Base-by-base conservation (phyloP, 2,329 filamentous ascomycete genomes). In the Dactylonectria macrodidyma region DNA sequence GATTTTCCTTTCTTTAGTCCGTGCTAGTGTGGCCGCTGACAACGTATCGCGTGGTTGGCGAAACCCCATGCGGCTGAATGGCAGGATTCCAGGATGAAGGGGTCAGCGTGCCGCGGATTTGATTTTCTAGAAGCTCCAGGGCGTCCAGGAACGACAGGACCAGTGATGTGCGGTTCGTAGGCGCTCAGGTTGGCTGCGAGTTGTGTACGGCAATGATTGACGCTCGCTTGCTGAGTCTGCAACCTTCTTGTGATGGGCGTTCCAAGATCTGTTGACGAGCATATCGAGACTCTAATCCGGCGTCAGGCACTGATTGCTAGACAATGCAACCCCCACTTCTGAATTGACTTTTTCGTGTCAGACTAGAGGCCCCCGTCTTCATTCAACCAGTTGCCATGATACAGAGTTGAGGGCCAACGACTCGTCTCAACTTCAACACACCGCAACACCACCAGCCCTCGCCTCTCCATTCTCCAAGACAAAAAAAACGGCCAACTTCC, bases 71-170 rank as follows among this genome's bases (percentile, higher is more conserved):
- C 22, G 11, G 30, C 24, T 19, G 5, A n/a, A 30, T 6, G 38
- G 38, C 8, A 54, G 41, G 41, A 59, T 48, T 36, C 33, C 24
- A 22, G 62, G 55, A 59, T 59, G 30, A 46, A 33, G 38, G 22
- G 30, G 30, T 46, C 19, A 56, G n/a, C 22, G 22, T 6, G n/a
- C 38, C 30, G 22, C 46, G 14, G 26, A 24, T 60, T 65, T 65
- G 62, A 56, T 65, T 65, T 60, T 60, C 50, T 41, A 16, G 16
- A 44, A 48, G 22, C n/a, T 16, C 22, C 44, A 50, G 12, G 16
- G 38, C 30, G 22, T n/a, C 33, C 33, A 16, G 7, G 24, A 47
- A 46, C 44, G 34, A 41, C 30, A 26, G 47, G 30, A n/a, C 30
- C 19, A 19, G 22, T 36, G 19, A 64, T 59, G 19, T 36, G 26